Base-by-base conservation (phyloP, 805 yeast species). In the Saccharomyces mikatae region DNA sequence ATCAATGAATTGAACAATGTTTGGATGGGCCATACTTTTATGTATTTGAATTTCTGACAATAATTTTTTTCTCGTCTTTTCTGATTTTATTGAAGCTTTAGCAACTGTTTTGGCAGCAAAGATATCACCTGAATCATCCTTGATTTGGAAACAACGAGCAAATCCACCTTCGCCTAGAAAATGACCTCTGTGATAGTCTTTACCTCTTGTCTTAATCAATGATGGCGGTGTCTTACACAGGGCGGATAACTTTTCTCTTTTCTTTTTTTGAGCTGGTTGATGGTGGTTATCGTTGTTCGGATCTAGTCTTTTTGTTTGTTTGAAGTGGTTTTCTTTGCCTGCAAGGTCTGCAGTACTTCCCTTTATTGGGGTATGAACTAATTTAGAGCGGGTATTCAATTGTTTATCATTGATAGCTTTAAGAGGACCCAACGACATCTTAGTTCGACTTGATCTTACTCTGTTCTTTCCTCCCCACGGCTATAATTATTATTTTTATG, bases 41-140 rank as follows among this genome's bases (percentile, higher is more conserved):
- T 94, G 99, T 62, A 94, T 90, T 68, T 90, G 91, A 69, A 94
- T 94, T 70, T 94, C 99, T 50, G 96, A 89, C 60, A 94, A 76
- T 56, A 94, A 80, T 72, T 88, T 86, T 21, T 73, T 72, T 63
- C 88, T 84, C 11, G 98, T 91, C 77, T 92, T 92, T 64, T 88
- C 96, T 57, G 87, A 85, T 61, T 86, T 87, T 61, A 94, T 86
- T 10, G 97, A 90, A 0, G 91, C 91, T 71, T 94, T 94, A 53
- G 99, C 99, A 41, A 94, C 96, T 0, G 99, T 95, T 68, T 94
- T 94, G 31, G 99, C 99, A 21, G 99, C 99, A 71, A 78, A 94
- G 1, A 88, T 80, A 65, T 82, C 81, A 36, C 98, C 98, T 60
- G 80, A 76, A 57, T 89, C 86, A 72, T 91, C 96, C 68, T 87